Conservation (phyloP, 129 eudicot genomes). For the Deinandra increscens region DNA sequence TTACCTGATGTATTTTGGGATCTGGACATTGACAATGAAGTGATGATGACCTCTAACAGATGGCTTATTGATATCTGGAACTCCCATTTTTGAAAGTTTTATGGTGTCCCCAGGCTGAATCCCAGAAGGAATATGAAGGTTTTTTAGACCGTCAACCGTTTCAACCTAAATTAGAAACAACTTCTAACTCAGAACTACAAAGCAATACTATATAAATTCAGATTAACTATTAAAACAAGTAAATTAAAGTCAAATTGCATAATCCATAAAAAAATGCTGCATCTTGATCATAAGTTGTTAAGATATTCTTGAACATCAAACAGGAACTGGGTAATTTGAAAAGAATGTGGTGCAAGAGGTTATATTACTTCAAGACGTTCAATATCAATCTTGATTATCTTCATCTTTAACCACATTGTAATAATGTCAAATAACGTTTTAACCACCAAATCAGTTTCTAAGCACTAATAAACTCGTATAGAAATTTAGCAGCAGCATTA, state of each 20-base stretch:
- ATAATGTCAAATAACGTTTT: background rate
- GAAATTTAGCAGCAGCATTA: background rate
- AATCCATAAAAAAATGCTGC: background rate
- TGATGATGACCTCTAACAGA: constrained; percentile 83
- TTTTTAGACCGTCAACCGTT: constrained; percentile 80
- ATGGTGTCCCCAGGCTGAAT: constrained; percentile 73
- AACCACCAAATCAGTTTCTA: background rate
- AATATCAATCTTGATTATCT: background rate
- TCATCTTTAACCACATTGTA: background rate
- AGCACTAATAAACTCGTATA: background rate
- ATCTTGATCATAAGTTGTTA: background rate
- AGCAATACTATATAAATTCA: background rate
- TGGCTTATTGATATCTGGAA: constrained; percentile 69
- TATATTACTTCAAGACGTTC: background rate
- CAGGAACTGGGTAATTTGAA: constrained; percentile 7
- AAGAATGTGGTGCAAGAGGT: background rate
- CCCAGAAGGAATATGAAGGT: constrained; percentile 80
- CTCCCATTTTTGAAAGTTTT: constrained; percentile 73
- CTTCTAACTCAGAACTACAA: background rate
- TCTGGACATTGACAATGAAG: constrained; percentile 62
- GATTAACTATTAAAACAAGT: background rate
- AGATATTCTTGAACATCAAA: background rate
- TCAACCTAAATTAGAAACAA: constrained; percentile 53
- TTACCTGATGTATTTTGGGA: constrained; percentile 80
- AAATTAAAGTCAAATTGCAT: background rate